These are phyloP conservation scores for Oehlia diaphana DNA, from an alignment of 192 early-diverging fungal species.

Conservation along the genomic window DNA sequence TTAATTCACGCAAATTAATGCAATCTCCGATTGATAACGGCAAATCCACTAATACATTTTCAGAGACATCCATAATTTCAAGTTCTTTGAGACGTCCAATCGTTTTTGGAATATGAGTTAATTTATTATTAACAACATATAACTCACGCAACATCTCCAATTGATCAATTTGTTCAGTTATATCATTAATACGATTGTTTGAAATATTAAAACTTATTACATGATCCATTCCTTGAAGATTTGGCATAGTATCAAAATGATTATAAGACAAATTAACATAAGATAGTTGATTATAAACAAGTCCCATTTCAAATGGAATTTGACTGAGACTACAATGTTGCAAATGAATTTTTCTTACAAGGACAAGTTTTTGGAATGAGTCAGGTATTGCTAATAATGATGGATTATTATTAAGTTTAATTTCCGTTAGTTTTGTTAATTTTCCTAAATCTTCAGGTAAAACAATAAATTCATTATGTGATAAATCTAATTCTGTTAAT, in stretches of 20 bases:
- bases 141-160: conserved; percentile 38
- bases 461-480: conserved; percentile 46
- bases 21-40: conserved; percentile 42
- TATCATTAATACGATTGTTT: conserved; percentile 40
- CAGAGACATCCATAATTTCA: conserved; percentile 38
- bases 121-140: conserved; percentile 46
- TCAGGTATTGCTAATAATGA: conserved; percentile 34
- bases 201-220: conserved; percentile 42
- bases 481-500: conserved; percentile 53
- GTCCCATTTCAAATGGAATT: conserved; percentile 41
- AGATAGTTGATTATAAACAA: conserved; percentile 37
- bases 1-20: conserved; percentile 35
- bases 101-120: conserved; percentile 51
- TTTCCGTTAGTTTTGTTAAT: conserved; percentile 40
- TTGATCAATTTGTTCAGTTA: conserved; percentile 40
- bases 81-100: conserved; percentile 40
- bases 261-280: conserved; percentile 43
- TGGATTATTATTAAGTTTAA: conserved; percentile 47
- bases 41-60: conserved; percentile 39
- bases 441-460: conserved; percentile 48
- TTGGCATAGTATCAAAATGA: conserved; percentile 42
- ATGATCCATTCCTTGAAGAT: conserved; percentile 39
- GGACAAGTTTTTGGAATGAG: conserved; percentile 34
- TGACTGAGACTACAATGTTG: conserved; percentile 44
- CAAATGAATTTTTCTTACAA: conserved; percentile 37